A percentile compares a stretch with the other conserved stretches of the same genome.
Evolutionary conservation across 2,329 filamentous ascomycete species (phyloP).

Genomic region (Neocatenulostroma microsporum): DNA sequence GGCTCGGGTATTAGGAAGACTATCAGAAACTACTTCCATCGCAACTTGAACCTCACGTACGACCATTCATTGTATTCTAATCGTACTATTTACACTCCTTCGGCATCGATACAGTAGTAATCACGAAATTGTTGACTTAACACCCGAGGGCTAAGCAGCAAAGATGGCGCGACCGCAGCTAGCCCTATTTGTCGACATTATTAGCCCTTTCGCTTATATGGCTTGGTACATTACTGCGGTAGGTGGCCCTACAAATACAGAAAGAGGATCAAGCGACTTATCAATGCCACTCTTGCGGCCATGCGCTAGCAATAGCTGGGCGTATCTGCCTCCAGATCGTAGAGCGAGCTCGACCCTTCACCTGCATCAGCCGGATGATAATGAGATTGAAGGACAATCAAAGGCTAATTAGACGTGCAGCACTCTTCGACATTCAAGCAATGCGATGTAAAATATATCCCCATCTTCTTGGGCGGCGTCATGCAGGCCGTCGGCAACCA

Average conservation of each 20-base stretch:
- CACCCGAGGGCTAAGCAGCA: slow-evolving; percentile 2
- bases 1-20: too few species aligned
- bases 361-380: neutral
- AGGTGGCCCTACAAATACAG: too few species aligned
- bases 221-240: slow-evolving; percentile 51
- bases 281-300: too few species aligned
- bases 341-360: neutral
- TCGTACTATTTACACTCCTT: too few species aligned
- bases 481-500: slow-evolving; percentile 51
- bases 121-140: too few species aligned
- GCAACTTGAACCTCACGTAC: too few species aligned
- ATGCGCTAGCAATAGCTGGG: too few species aligned
- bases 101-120: too few species aligned
- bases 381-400: neutral
- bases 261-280: too few species aligned
- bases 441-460: slow-evolving; percentile 50
- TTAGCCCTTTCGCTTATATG: slow-evolving; percentile 55
- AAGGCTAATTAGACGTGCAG: slow-evolving; percentile 33
- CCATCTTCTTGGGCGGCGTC: slow-evolving; percentile 53
- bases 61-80: too few species aligned
- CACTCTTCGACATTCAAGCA: slow-evolving; percentile 49
- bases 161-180: slow-evolving; percentile 44
- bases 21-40: too few species aligned
- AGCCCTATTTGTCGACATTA: slow-evolving; percentile 52
- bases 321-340: too few species aligned